phyloP scores from a whole-genome alignment of 345 rosid species.

The Bruguiera sexangula region DNA sequence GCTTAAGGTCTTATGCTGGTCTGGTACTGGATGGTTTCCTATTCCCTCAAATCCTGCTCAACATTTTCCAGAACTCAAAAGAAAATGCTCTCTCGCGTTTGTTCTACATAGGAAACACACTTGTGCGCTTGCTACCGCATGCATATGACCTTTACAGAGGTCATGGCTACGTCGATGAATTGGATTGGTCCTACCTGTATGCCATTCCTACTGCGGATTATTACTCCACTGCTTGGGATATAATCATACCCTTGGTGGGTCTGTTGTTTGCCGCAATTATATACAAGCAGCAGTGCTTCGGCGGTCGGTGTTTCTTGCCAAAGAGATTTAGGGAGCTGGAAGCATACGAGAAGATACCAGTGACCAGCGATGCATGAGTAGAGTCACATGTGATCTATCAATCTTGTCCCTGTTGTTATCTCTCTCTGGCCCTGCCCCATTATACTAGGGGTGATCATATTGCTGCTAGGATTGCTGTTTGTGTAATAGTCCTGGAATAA shows the following conservation, averaged over 20 bases:
- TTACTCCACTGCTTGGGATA: conserved; percentile 44
- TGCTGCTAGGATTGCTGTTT: no score
- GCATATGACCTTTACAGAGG: conserved; percentile 26
- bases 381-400: no score
- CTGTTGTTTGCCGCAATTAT: conserved; percentile 19
- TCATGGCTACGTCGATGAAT: neutral
- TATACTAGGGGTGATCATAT: no score
- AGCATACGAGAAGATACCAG: conserved; percentile 23
- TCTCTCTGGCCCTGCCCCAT: no score
- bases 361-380: conserved; percentile 14
- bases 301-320: conserved; percentile 25
- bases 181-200: conserved; percentile 34
- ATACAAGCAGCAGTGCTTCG: conserved; percentile 22
- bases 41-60: conserved; percentile 31
- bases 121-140: conserved; percentile 23
- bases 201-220: conserved; percentile 37
- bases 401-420: no score
- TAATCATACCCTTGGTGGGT: conserved; percentile 28
- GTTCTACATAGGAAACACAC: conserved; percentile 27
- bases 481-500: no score
- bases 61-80: conserved; percentile 19
- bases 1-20: conserved; percentile 25
- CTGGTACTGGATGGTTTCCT: conserved; percentile 28
- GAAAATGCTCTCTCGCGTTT: conserved; percentile 19
- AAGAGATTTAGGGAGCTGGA: conserved; percentile 13